These are phyloP conservation scores for Wickerhamiella occidentalis DNA, from an alignment of 805 yeast genomes.

Conservation along the genomic window DNA sequence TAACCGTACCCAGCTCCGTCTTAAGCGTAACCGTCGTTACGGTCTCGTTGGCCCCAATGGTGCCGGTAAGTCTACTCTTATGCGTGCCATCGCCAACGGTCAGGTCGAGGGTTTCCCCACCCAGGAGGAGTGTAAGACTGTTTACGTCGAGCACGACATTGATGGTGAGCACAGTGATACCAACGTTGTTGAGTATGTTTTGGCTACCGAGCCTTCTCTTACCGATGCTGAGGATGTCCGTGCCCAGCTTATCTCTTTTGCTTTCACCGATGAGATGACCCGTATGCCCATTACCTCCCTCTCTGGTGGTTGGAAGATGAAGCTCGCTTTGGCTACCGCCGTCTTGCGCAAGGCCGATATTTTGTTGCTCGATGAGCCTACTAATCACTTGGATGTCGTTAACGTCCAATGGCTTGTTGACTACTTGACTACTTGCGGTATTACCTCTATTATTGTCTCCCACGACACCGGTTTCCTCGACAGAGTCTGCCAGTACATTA, in stretches of 20 bases:
- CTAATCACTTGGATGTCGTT: constrained; percentile 99
- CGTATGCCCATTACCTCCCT: constrained; percentile 87
- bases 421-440: constrained; percentile 98
- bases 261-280: constrained; percentile 89
- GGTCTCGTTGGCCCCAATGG: constrained; percentile 99
- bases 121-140: constrained; percentile 97
- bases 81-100: constrained; percentile 96
- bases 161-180: constrained; percentile 97
- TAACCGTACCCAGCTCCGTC: constrained; percentile 98
- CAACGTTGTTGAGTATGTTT: constrained; percentile 83
- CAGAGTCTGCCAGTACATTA: constrained; percentile 93
- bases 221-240: constrained; percentile 48
- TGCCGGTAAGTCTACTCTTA: constrained; percentile 98
- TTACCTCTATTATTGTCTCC: constrained; percentile 95
- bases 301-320: constrained; percentile 99
- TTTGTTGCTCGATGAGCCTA: constrained; percentile 97
- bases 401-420: constrained; percentile 99
- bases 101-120: constrained; percentile 99
- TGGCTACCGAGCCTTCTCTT: constrained; percentile 44
- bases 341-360: constrained; percentile 97
- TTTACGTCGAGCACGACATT: constrained; percentile 98
- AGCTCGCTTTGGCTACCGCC: constrained; percentile 98
- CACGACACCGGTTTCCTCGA: constrained; percentile 99
- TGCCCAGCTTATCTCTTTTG: constrained; percentile 75
- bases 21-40: constrained; percentile 91